Evolutionary conservation across 2,329 filamentous ascomycete species (phyloP).

Genomic region (Pochonia chlamydosporia): DNA sequence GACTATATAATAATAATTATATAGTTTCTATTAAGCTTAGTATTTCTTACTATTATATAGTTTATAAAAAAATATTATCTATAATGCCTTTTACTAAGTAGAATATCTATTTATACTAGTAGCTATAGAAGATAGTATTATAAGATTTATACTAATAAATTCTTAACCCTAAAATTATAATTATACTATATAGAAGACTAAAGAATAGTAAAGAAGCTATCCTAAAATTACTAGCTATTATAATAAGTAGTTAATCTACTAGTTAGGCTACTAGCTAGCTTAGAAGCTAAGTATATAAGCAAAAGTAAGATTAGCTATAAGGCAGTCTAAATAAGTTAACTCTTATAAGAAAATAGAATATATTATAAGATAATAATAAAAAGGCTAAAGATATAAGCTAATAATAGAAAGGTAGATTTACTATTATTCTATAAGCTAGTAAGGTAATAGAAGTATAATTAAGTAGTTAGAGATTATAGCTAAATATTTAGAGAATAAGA

Average conservation of each 20-base stretch:
- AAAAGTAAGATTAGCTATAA: background rate
- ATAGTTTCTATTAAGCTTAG: slow-evolving; percentile 4
- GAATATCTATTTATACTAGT: background rate
- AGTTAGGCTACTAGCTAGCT: too few relatives aligned
- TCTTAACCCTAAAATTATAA: slow-evolving; percentile 4
- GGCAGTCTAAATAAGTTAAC: background rate
- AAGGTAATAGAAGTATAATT: background rate
- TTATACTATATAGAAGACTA: background rate
- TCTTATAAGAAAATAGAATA: background rate
- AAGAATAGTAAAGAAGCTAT: too few relatives aligned
- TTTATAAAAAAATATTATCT: slow-evolving; percentile 2
- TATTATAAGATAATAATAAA: background rate
- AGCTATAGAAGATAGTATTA: background rate
- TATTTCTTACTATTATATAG: slow-evolving; percentile 4
- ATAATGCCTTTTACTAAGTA: background rate
- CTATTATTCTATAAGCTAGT: background rate
- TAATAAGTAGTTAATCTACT: background rate
- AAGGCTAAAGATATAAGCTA: background rate
- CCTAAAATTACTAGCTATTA: background rate
- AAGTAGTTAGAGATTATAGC: background rate
- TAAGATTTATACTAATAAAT: slow-evolving; percentile 4
- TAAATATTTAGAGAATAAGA: background rate
- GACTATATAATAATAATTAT: slow-evolving; percentile 1
- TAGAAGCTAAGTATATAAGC: background rate
- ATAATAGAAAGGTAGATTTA: background rate